phyloP scores from a whole-genome alignment of 768 basidiomycete genomes.

The Amanita exitialis region DNA sequence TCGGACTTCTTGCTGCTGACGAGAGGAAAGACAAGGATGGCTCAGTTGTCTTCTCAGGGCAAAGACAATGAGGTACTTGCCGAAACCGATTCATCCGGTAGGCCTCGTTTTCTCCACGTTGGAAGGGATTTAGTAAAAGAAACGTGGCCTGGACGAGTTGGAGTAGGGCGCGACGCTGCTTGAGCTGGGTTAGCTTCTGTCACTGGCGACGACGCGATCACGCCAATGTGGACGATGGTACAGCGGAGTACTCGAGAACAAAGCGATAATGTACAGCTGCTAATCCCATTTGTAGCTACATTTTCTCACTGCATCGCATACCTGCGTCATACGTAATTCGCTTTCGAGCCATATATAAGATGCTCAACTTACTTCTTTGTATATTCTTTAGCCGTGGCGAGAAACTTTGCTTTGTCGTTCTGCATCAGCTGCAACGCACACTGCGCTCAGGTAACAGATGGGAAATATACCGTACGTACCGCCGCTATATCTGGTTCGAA shows the following conservation, averaged over 20 bases:
- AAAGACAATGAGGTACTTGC: constrained; percentile 34
- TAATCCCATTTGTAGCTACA: constrained; percentile 2
- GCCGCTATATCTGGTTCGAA: constrained; percentile 84
- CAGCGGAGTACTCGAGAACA: background rate
- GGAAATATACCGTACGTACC: constrained; percentile 29
- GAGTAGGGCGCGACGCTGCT: constrained; percentile 16
- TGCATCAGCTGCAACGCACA: constrained; percentile 46
- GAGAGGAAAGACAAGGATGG: constrained; percentile 12
- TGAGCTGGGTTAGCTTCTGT: background rate
- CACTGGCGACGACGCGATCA: background rate
- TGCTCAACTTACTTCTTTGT: constrained; percentile 60
- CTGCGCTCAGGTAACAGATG: background rate
- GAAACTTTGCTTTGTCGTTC: constrained; percentile 67
- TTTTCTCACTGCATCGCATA: constrained; percentile 16
- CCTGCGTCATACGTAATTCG: constrained; percentile 8
- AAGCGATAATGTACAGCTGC: background rate
- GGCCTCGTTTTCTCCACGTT: constrained; percentile 69
- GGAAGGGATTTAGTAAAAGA: constrained; percentile 29
- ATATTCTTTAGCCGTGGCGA: constrained; percentile 70
- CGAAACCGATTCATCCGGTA: constrained; percentile 70
- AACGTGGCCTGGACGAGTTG: constrained; percentile 77
- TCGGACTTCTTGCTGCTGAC: constrained; percentile 68
- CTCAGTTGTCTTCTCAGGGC: constrained; percentile 16
- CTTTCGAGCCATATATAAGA: constrained; percentile 1
- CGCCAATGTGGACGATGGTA: background rate